Base-by-base conservation (phyloP, 1,139 yeast genomes). In the Taphrina populina region DNA sequence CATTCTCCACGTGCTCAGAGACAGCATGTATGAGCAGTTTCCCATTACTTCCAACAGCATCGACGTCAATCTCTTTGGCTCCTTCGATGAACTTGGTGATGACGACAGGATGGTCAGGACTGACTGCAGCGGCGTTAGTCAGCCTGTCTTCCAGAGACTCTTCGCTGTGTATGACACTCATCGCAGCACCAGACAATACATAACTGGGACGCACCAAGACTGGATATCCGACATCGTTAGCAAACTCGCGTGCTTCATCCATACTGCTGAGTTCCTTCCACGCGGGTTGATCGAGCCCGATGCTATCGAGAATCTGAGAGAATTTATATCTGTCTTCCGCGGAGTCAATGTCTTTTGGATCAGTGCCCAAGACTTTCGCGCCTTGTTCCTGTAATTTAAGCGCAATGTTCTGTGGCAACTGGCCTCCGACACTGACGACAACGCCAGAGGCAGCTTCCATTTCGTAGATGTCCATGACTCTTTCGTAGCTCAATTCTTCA, bases 291-390 rank as follows among this genome's bases (percentile, higher is more conserved):
- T 88, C 97, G 64, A 92, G 87, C 33, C 82, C 81, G 69, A 92
- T 87, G 46, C 92, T 82, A 70, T 92, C 98, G 69, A 92, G 79
- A 66, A 92, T 90, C 60, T 88, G 85, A 27, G 97, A 90, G 73
- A 92, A 92, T 76, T 92, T 90, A 76, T 92, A 96, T 76, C 98
- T 87, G 74, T 92, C 95, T 76, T 92, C 98, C 58, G 98, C 98
- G 70, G 83, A 83, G 73, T 92, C 98, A 67, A 92, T 92, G 71
- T 88, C 95, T 70, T 82, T 85, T 52, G 98, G 98, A 68, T 86
- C 78, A 52, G 98, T 92, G 69, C 98, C 98, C 63, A 92, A 77
- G 46, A 92, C 87, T 61, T 83, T 83, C 66, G 95, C 95, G 59
- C 92, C 92, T 63, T 84, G 78, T 58, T 85, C 76, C 74, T 87